phyloP scores from a whole-genome alignment of 2,329 filamentous ascomycete genomes.

The Fusarium sp. region DNA sequence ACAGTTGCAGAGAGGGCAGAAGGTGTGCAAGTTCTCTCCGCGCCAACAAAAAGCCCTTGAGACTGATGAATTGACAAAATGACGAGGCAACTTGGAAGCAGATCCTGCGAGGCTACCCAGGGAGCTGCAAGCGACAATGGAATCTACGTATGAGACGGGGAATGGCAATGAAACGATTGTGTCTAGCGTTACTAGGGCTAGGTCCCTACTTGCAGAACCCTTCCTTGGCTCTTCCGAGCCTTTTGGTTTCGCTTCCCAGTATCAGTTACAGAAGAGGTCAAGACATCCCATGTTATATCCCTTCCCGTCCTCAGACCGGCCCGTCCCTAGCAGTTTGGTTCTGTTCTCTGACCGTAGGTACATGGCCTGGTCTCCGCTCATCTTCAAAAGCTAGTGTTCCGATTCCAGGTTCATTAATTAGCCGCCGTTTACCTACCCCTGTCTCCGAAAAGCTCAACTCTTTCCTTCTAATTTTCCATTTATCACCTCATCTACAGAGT shows the following conservation, averaged over 20 bases:
- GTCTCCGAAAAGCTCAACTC: background rate
- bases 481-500: slow-evolving; percentile 1
- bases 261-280: slow-evolving; percentile 19
- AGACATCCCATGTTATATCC: slow-evolving; percentile 32
- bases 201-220: slow-evolving; percentile 30
- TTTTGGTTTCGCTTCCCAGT: slow-evolving; percentile 24
- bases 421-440: slow-evolving; percentile 33
- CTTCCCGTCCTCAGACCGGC: slow-evolving; percentile 38
- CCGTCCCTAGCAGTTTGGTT: slow-evolving; percentile 43
- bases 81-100: background rate
- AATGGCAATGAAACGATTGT: slow-evolving; percentile 35
- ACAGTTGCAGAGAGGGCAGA: background rate
- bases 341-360: slow-evolving; percentile 8
- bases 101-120: background rate
- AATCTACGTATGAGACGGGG: slow-evolving; percentile 33
- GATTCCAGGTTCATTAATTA: slow-evolving; percentile 27
- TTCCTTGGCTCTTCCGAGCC: slow-evolving; percentile 18
- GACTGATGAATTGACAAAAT: background rate
- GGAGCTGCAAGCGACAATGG: slow-evolving; percentile 1
- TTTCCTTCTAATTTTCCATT: slow-evolving; percentile 16
- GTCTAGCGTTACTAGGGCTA: slow-evolving; percentile 27
- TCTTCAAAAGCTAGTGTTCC: slow-evolving; percentile 17
- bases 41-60: background rate
- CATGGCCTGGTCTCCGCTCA: slow-evolving; percentile 25
- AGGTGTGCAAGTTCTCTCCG: background rate